Base-by-base conservation (phyloP, 495 filamentous ascomycete genomes). In the Xylaria grammica region DNA sequence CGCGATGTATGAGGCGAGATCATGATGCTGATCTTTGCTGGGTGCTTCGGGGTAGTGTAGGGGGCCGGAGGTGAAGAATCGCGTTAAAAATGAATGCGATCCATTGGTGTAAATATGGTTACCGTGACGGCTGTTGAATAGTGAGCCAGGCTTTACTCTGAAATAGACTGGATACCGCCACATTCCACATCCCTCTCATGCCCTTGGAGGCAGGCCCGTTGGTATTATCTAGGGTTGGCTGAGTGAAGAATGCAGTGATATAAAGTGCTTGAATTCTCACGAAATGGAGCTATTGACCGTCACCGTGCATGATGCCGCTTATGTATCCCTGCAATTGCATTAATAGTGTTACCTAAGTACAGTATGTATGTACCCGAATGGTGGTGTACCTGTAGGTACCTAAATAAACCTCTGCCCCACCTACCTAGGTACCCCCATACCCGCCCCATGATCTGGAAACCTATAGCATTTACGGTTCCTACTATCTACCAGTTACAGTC, bases 1-100 rank as follows among this genome's bases (percentile, higher is more conserved):
- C 56, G 82, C 75, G 60, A 91, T 81, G 77, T 95, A 97, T 17
- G 89, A 86, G 4, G 80, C 67, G 15, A 94, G 83, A 76, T 89
- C 82, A 71, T 85, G 72, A 77, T 97, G 92, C 62, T 84, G 76
- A 61, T 76, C 69, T 34, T 64, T 64, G 60, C 81, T 81, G 32
- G 78, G 74, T 34, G 76, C 57, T 1, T 70, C 80, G 61, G 76
- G 85, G 67, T 78, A 82, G 63, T 67, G 77, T 68, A 75, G 78
- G 54, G 74, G 65, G 59, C 63, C 61, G 57, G 66, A 62, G 57
- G 60, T 62, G 52, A 50, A 64, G 40, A 52, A 60, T 24, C 58
- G 66, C 68, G 63, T 60, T 50, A 49, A 49, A 26, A 27, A 49
- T 30, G 46, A 26, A 20, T 42, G 38, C 29, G 42, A 7, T 54